phyloP scores from a whole-genome alignment of 768 basidiomycete species.

The Lepiota brunneoincarnata region DNA sequence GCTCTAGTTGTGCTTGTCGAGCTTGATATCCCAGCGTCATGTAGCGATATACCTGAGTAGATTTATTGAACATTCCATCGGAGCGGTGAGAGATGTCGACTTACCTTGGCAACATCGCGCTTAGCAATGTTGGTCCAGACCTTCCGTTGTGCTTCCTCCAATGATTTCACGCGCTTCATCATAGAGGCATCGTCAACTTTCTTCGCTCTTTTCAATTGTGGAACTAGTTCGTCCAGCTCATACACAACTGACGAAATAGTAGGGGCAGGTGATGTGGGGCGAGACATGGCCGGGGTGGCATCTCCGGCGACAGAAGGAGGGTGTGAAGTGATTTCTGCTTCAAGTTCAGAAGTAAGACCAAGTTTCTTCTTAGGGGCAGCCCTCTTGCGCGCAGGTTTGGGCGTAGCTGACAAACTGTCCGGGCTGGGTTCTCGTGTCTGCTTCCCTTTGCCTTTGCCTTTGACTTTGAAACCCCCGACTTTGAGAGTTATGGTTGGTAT shows the following conservation, averaged over 20 bases:
- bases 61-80: background rate
- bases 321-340: constrained; percentile 44
- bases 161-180: constrained; percentile 68
- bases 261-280: constrained; percentile 67
- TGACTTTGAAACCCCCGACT: constrained; percentile 43
- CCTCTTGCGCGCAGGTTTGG: constrained; percentile 55
- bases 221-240: constrained; percentile 67
- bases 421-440: constrained; percentile 51
- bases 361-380: constrained; percentile 54
- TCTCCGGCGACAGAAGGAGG: constrained; percentile 67
- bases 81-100: constrained; percentile 7
- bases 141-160: constrained; percentile 85
- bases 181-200: constrained; percentile 71
- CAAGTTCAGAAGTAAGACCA: constrained; percentile 51
- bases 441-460: constrained; percentile 53
- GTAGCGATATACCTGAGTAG: constrained; percentile 73
- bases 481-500: constrained; percentile 23
- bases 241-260: constrained; percentile 60
- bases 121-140: constrained; percentile 89
- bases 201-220: constrained; percentile 72
- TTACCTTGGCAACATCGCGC: constrained; percentile 80
- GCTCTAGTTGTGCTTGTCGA: constrained; percentile 67
- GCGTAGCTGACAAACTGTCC: constrained; percentile 54
- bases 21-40: constrained; percentile 65
- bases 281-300: constrained; percentile 64